Evolutionary conservation across 225 moss, liverwort and hornwort genomes (phyloP).

Genomic region (Ulota crispa): DNA sequence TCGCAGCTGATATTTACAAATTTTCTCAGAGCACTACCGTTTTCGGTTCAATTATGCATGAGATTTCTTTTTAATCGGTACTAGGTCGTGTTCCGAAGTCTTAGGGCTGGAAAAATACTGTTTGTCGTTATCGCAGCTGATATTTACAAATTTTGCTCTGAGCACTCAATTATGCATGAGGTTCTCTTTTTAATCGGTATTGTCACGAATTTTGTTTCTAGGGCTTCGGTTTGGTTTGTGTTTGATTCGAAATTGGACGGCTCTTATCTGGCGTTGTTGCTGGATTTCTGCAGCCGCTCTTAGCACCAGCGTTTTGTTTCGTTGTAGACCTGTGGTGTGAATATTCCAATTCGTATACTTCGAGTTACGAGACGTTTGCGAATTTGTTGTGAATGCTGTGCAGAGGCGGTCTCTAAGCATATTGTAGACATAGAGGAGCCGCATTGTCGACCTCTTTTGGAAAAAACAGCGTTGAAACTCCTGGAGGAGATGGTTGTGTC

Average conservation of each 20-base stretch:
- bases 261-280: neutral
- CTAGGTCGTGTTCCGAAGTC: constrained; percentile 6
- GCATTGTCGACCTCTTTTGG: constrained; percentile 52
- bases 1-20: neutral
- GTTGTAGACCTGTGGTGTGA: neutral
- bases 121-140: neutral
- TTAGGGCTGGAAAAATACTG: neutral
- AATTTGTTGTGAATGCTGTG: constrained; percentile 22
- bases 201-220: neutral
- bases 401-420: constrained; percentile 43
- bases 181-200: neutral
- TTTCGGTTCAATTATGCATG: neutral
- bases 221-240: neutral
- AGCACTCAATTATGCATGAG: no score
- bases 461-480: constrained; percentile 61
- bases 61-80: neutral
- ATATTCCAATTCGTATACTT: neutral
- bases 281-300: neutral
- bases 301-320: neutral
- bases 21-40: neutral
- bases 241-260: neutral
- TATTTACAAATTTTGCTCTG: neutral
- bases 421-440: constrained; percentile 61
- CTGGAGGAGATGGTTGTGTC: constrained; percentile 56
- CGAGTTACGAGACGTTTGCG: neutral